phyloP scores from a whole-genome alignment of 2,329 filamentous ascomycete species.

The Nemania diffusa region DNA sequence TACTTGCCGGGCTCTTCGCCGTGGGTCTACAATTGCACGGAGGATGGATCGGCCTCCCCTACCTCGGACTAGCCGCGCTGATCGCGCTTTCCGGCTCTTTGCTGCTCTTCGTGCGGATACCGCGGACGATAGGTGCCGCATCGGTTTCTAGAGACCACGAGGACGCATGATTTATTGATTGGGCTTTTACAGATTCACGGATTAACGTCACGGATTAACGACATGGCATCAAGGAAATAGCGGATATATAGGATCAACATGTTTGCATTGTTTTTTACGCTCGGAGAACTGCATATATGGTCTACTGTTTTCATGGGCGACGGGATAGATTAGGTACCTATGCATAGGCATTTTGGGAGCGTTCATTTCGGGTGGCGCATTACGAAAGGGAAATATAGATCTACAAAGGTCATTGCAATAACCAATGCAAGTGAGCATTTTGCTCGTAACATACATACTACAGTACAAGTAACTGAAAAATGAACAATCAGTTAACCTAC shows the following conservation, averaged over 20 bases:
- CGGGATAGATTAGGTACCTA: not conserved
- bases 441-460: not conserved
- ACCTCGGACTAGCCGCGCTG: conserved; percentile 43
- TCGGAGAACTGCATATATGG: not conserved
- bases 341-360: not conserved
- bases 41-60: conserved; percentile 48
- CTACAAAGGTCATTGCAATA: not conserved
- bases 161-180: conserved; percentile 18
- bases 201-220: not conserved
- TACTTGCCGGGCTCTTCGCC: conserved; percentile 48
- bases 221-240: conserved; percentile 1
- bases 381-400: conserved; percentile 1
- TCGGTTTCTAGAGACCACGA: conserved; percentile 15
- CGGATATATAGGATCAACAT: conserved; percentile 12
- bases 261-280: not conserved
- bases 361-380: conserved; percentile 6
- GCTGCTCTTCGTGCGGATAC: conserved; percentile 42
- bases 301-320: not conserved
- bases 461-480: not conserved
- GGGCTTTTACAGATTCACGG: not conserved
- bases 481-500: not conserved
- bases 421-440: not conserved
- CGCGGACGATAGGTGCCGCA: conserved; percentile 17
- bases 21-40: conserved; percentile 45
- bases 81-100: conserved; percentile 34